Conservation (phyloP, 148 eudicot species). For the Mesembryanthemum crystallinum region DNA sequence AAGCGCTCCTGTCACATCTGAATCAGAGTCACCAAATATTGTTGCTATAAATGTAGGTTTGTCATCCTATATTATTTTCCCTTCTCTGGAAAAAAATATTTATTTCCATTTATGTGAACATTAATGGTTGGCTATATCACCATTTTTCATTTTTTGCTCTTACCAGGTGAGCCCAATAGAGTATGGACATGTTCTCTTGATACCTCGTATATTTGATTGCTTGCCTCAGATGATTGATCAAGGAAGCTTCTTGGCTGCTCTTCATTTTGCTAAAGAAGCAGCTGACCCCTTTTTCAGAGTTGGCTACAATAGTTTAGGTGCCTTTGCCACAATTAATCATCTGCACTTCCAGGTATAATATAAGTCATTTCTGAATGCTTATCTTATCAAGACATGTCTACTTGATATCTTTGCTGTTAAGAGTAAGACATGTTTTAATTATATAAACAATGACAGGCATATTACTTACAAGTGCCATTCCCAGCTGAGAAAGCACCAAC, state of each 20-base stretch:
- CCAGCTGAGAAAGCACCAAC: constrained; percentile 70
- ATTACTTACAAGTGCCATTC: constrained; percentile 63
- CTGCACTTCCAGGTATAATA: constrained; percentile 73
- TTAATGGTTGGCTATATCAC: not conserved
- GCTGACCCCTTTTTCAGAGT: constrained; percentile 72
- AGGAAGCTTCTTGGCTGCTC: constrained; percentile 72
- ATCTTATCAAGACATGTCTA: not conserved
- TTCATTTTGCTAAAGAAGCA: constrained; percentile 70
- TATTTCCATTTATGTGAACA: too few species aligned
- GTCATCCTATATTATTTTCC: not conserved
- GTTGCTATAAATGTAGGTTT: constrained; percentile 80
- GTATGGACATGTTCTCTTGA: constrained; percentile 84
- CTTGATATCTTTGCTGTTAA: not conserved
- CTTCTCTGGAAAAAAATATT: too few species aligned
- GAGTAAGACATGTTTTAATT: not conserved
- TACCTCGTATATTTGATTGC: constrained; percentile 74
- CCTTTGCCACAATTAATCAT: constrained; percentile 93
- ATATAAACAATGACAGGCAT: constrained; percentile 47
- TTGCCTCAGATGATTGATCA: constrained; percentile 82
- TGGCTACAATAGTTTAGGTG: constrained; percentile 95
- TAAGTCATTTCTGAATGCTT: not conserved
- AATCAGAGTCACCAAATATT: constrained; percentile 55
- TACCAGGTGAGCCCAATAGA: constrained; percentile 93
- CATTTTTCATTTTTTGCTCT: constrained; percentile 2
- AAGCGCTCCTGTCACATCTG: constrained; percentile 41